Evolutionary conservation across 2,329 filamentous ascomycete genomes (phyloP).

Genomic region (Fusarium proliferatum): DNA sequence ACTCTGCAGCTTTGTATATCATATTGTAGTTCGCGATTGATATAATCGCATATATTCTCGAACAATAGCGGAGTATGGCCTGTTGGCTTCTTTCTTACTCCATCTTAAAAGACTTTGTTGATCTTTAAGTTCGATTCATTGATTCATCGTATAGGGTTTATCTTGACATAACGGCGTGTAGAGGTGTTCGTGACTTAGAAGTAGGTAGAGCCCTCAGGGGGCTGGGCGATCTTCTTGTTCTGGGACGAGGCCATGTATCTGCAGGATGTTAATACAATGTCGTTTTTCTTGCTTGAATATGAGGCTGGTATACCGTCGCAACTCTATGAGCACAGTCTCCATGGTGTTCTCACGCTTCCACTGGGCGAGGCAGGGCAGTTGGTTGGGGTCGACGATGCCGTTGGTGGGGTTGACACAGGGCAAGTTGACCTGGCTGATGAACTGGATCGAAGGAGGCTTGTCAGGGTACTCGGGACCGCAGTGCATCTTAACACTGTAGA

Average conservation of each 20-base stretch:
- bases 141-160: slow-evolving; percentile 4
- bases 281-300: neutral
- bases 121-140: slow-evolving; percentile 19
- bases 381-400: slow-evolving; percentile 85
- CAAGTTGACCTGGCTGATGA: slow-evolving; percentile 95
- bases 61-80: slow-evolving; percentile 29
- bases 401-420: slow-evolving; percentile 87
- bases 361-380: slow-evolving; percentile 84
- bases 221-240: slow-evolving; percentile 96
- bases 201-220: slow-evolving; percentile 79
- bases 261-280: neutral
- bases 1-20: slow-evolving; percentile 39
- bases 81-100: slow-evolving; percentile 31
- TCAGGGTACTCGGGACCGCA: slow-evolving; percentile 93
- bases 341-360: slow-evolving; percentile 96
- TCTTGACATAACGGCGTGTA: slow-evolving; percentile 22
- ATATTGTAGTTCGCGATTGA: slow-evolving; percentile 45
- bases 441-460: slow-evolving; percentile 87
- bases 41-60: slow-evolving; percentile 33
- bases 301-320: slow-evolving; percentile 71
- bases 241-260: slow-evolving; percentile 93
- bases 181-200: slow-evolving; percentile 39
- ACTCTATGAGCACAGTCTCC: slow-evolving; percentile 91
- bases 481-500: slow-evolving; percentile 98
- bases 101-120: slow-evolving; percentile 4